Evolutionary conservation across 2,329 filamentous ascomycete species (phyloP).

Genomic region (Tolypocladium paradoxum): DNA sequence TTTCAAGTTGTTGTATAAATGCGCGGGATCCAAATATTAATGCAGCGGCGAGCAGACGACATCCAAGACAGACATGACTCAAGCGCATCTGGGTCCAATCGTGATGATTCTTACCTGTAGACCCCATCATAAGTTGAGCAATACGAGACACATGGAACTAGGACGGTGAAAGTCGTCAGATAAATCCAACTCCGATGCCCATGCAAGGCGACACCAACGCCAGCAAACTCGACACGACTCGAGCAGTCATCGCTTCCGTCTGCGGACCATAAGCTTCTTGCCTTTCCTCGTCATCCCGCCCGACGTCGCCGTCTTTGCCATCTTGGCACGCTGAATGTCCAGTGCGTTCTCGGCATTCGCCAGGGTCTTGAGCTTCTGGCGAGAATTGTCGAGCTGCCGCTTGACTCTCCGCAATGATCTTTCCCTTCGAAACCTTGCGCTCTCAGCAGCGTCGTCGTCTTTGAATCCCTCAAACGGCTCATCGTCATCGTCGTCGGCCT

Average conservation of each 20-base stretch:
- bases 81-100: background rate
- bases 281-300: slow-evolving; percentile 49
- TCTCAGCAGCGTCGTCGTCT: slow-evolving; percentile 14
- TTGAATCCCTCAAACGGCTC: slow-evolving; percentile 3
- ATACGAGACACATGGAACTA: no score
- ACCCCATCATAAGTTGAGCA: background rate
- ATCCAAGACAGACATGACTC: background rate
- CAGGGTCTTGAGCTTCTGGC: slow-evolving; percentile 43
- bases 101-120: background rate
- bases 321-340: slow-evolving; percentile 48
- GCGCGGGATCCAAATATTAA: slow-evolving; percentile 34
- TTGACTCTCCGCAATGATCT: slow-evolving; percentile 34
- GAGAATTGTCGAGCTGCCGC: slow-evolving; percentile 36
- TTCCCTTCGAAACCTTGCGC: slow-evolving; percentile 26
- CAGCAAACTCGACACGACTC: background rate
- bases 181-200: background rate
- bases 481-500: slow-evolving; percentile 12
- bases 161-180: background rate
- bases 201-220: background rate
- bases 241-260: slow-evolving; percentile 43
- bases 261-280: slow-evolving; percentile 51
- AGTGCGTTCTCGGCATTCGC: slow-evolving; percentile 45
- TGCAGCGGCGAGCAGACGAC: slow-evolving; percentile 1
- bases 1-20: slow-evolving; percentile 40
- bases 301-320: slow-evolving; percentile 54